Evolutionary conservation across 2,329 filamentous ascomycete species (phyloP), one percentile per base, ranked within the genome.

Genomic region (Stachybotrys chlorohalonatus): DNA sequence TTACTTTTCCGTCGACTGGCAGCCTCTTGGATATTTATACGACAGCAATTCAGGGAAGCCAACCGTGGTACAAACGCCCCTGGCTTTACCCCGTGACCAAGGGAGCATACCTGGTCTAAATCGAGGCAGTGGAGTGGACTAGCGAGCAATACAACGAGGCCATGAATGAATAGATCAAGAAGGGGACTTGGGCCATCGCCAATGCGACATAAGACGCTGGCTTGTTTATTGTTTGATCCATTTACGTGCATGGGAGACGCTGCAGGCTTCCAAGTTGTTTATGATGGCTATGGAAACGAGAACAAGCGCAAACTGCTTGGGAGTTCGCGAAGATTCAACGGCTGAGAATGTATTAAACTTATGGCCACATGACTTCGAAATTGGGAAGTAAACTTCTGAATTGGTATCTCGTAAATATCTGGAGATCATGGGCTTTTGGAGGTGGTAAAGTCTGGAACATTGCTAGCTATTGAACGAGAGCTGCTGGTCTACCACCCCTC

Each of bases 241-340:
- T 60, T 60, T 2, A 52, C n/a, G 2, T 58, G 60, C 1, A 60
- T 60, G 58, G 59, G 58, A 1, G 59, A 60, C 5, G 54, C 58
- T n/a, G 54, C 59, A 1, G 55, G 58, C 0, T 60, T 60, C 11
- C 58, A 60, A 39, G 16, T 55, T 0, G 15, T 60, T 0, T 57
- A 58, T 1, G 47, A 57, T 32, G 58, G 58, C 0, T 60, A 60
- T 39, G 59, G 59, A 0, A 2, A 50, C 2, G 7, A 55, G 11
- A 60, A 60, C 2, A 55, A 53, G 30, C 24, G 56, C n/a, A 54
- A 48, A 5, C 31, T 60, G 0, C 56, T 60, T 2, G 9, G 45
- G 0, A 58, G 57, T 2, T 58, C 58, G 11, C 56, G 58, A 5
- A 56, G 55, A 47, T 60, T 16, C 58, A 60, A 31, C 52, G 52